phyloP scores from a whole-genome alignment of 371 early-diverging fungal genomes.

The Thermomucor indicae-seudaticae region DNA sequence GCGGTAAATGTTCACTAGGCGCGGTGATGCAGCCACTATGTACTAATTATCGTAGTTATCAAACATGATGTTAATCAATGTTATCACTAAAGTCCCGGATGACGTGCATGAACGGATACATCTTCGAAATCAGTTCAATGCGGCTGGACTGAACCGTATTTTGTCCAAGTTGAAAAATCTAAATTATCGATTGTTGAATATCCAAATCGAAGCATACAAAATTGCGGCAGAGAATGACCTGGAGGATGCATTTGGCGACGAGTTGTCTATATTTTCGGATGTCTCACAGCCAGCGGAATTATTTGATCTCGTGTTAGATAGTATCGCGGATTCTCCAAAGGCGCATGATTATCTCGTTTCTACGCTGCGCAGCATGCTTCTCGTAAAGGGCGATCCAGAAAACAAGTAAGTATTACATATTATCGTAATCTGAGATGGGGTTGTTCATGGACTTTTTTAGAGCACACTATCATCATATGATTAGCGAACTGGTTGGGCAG shows the following conservation, averaged over 20 bases:
- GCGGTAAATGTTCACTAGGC: constrained; percentile 35
- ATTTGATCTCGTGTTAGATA: constrained; percentile 55
- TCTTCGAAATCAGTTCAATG: constrained; percentile 63
- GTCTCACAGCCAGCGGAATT: constrained; percentile 60
- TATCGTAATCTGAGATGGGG: background rate
- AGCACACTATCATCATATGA: constrained; percentile 71
- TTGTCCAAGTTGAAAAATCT: constrained; percentile 56
- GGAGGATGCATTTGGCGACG: constrained; percentile 22
- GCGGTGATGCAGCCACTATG: constrained; percentile 7
- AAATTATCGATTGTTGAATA: constrained; percentile 53
- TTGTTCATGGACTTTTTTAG: constrained; percentile 14
- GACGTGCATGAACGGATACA: constrained; percentile 65
- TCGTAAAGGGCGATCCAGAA: constrained; percentile 58
- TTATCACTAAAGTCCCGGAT: constrained; percentile 60
- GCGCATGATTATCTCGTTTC: constrained; percentile 62
- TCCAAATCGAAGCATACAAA: constrained; percentile 66
- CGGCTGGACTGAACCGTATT: constrained; percentile 45
- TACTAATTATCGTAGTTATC: constrained; percentile 40
- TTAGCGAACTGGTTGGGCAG: constrained; percentile 75
- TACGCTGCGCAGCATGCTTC: constrained; percentile 60
- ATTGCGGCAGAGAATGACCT: constrained; percentile 64
- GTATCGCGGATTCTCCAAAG: constrained; percentile 56
- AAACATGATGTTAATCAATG: constrained; percentile 70
- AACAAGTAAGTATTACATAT: constrained; percentile 18
- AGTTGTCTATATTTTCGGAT: constrained; percentile 9